Base-by-base conservation (phyloP, 2,329 filamentous ascomycete genomes). In the Fusarium sp. region DNA sequence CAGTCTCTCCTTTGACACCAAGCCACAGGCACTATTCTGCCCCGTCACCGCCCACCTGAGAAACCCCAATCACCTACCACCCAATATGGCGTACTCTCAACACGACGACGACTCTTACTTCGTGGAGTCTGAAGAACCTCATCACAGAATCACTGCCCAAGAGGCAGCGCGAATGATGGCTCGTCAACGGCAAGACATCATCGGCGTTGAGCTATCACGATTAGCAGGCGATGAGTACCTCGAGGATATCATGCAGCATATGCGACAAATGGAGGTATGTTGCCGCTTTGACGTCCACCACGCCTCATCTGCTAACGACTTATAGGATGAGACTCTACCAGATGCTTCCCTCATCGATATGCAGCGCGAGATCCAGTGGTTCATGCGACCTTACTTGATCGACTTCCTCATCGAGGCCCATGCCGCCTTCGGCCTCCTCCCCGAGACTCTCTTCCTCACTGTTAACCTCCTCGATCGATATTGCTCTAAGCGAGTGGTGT, bases 351-450 rank as follows among this genome's bases (percentile, higher is more conserved):
- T 97, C 41, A 99, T 99, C 82, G 96, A 99, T 83, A 98, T 98
- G 84, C 96, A 99, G 85, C 95, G 95, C 75, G 96, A 99, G 88
- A 98, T 99, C 73, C 95, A 98, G 82, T 99, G 96, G 96, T 98
- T 97, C 85, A 99, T 99, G 96, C 89, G 96, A 79, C 96, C 96
- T 1, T 98, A 98, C 83, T 91, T 99, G 41, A 93, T 99, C 81
- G 96, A 99, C 86, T 99, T 99, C 85, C 90, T 99, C 76, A 93
- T 98, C 79, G 96, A 99, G 88, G 96, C 96, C 57, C 96, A 99
- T 81, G 93, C 94, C 75, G 96, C 96, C 70, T 99, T 98, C 85
- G 93, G 94, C 78, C 89, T 99, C 17, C 89, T 98, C 18, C 96
- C 96, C 45, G 95, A 98, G 83, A 99, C 96, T 3, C 89, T 99